phyloP scores from a whole-genome alignment of 2,329 filamentous ascomycete genomes.

The Coniochaeta hoffmannii region DNA sequence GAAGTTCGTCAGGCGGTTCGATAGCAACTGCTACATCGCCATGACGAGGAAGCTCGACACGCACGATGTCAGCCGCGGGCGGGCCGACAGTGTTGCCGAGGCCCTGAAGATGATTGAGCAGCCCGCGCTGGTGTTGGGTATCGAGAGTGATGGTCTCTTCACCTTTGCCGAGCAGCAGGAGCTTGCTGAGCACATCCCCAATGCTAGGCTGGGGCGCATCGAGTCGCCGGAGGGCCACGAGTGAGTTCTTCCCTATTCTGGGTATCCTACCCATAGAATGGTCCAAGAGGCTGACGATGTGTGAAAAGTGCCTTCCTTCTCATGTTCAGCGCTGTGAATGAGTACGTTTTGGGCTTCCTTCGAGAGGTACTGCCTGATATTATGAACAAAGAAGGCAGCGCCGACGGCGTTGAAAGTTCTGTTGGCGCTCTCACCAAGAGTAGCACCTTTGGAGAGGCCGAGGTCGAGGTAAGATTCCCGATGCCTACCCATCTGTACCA shows the following conservation, averaged over 20 bases:
- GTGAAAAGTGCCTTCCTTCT: conserved; percentile 81
- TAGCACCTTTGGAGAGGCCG: conserved; percentile 90
- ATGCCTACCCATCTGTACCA: conserved; percentile 59
- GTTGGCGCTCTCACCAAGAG: conserved; percentile 67
- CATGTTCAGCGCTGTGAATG: conserved; percentile 88
- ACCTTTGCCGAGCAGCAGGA: conserved; percentile 96
- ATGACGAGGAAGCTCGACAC: conserved; percentile 98
- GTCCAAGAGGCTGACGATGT: neutral
- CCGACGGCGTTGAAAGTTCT: conserved; percentile 35
- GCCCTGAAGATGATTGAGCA: conserved; percentile 80
- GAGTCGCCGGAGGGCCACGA: conserved; percentile 68
- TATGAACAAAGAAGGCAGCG: conserved; percentile 54
- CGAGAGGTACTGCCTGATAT: conserved; percentile 79
- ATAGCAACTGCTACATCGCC: conserved; percentile 98
- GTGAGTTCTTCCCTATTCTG: neutral
- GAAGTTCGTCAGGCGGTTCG: conserved; percentile 96
- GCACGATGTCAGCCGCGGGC: conserved; percentile 82
- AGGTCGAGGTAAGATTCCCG: conserved; percentile 87
- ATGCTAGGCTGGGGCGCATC: conserved; percentile 75
- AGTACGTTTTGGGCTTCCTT: conserved; percentile 77
- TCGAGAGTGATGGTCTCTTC: conserved; percentile 92
- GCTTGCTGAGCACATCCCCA: conserved; percentile 71
- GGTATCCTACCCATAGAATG: neutral
- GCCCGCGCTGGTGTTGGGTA: conserved; percentile 84
- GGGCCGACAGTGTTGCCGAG: conserved; percentile 59